A percentile compares a stretch with the other conserved stretches of the same genome.
These are phyloP conservation scores for Epicoccum sorghinum DNA, from an alignment of 2,329 filamentous ascomycete species.

Conservation along the genomic window DNA sequence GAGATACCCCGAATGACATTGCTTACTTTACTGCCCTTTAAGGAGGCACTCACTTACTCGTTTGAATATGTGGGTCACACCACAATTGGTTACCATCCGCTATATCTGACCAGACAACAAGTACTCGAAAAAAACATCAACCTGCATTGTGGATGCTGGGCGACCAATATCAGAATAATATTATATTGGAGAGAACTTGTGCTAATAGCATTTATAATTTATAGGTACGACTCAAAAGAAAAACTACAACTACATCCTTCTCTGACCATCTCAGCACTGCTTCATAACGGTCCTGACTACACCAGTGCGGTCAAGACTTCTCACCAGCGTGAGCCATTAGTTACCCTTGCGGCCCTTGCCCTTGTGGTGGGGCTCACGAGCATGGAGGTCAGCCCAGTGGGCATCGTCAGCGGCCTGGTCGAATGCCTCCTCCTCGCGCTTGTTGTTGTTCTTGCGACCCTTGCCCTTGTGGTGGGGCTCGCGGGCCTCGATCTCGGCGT, in stretches of 20 bases:
- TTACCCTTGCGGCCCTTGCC: slow-evolving; percentile 17
- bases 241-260: neutral
- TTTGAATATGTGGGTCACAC: too few species aligned
- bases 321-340: neutral
- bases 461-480: slow-evolving; percentile 23
- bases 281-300: neutral
- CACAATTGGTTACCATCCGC: too few species aligned
- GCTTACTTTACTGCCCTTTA: neutral
- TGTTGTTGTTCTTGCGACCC: slow-evolving; percentile 17
- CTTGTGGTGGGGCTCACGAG: slow-evolving; percentile 26
- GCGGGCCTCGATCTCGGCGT: neutral
- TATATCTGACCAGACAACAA: neutral
- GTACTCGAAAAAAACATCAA: too few species aligned
- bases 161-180: too few species aligned
- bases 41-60: slow-evolving; percentile 4
- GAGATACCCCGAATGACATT: slow-evolving; percentile 10
- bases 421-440: slow-evolving; percentile 8
- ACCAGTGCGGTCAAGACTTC: slow-evolving; percentile 8
- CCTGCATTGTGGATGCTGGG: too few species aligned
- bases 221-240: slow-evolving; percentile 1
- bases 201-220: slow-evolving; percentile 12
- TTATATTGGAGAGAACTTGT: neutral
- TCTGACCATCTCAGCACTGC: neutral
- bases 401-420: slow-evolving; percentile 20
- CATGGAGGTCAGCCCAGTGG: slow-evolving; percentile 11